A percentile compares a stretch with the other conserved stretches of the same genome.
Evolutionary conservation across 164 flowering plant species (phyloP).

Genomic region (Aristolochia fimbriata): DNA sequence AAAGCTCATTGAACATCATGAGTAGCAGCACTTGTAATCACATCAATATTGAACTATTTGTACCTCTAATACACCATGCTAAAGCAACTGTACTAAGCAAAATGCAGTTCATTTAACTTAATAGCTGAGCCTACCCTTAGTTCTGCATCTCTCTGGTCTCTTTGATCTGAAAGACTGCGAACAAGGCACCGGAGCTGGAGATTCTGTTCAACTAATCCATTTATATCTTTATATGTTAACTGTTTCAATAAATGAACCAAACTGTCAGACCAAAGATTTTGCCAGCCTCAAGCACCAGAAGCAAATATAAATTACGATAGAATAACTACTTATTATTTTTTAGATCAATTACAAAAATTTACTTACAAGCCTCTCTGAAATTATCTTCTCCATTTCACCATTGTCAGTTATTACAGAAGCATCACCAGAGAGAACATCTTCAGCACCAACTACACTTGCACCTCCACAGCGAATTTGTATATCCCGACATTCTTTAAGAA

Average conservation of each 20-base stretch:
- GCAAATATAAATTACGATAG: background rate
- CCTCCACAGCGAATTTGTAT: conserved; percentile 80
- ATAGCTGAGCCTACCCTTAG: conserved; percentile 36
- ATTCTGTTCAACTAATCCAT: conserved; percentile 93
- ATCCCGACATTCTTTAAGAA: conserved; percentile 90
- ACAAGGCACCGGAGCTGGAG: conserved; percentile 79
- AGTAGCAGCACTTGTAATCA: no score
- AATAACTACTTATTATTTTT: no score
- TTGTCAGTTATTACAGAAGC: conserved; percentile 19
- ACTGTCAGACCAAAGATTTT: background rate
- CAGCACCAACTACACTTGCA: conserved; percentile 14
- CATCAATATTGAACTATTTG: no score
- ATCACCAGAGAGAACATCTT: conserved; percentile 12
- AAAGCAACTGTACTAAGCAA: no score
- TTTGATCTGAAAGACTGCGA: conserved; percentile 62
- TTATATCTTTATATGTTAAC: conserved; percentile 80
- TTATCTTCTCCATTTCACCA: conserved; percentile 44
- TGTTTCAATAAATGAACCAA: conserved; percentile 15
- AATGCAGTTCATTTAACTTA: no score
- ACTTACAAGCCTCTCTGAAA: conserved; percentile 36
- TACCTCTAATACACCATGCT: conserved; percentile 3
- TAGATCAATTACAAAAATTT: background rate
- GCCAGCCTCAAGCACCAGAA: background rate
- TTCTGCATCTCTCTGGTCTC: conserved; percentile 49
- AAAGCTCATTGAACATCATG: conserved; percentile 4